These are phyloP conservation scores for Paratinospora sagittata DNA, from an alignment of 164 flowering plant species.

Conservation along the genomic window DNA sequence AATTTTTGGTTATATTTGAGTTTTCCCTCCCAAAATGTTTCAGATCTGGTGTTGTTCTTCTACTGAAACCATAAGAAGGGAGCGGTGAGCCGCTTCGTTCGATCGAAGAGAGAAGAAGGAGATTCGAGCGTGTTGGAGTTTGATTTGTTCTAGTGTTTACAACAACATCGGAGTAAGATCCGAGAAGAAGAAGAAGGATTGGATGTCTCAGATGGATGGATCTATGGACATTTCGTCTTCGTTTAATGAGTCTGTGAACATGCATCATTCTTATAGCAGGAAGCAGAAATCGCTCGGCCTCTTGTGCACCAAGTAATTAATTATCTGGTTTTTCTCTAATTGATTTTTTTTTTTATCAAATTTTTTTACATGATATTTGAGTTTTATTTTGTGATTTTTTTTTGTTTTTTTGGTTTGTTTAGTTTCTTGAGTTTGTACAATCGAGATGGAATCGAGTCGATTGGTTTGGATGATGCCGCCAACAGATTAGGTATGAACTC, in stretches of 20 bases:
- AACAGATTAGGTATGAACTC: conserved; percentile 45
- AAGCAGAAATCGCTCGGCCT: conserved; percentile 92
- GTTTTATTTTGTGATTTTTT: background rate
- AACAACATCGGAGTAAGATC: background rate
- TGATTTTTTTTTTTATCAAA: background rate
- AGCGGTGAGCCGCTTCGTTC: background rate
- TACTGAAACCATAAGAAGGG: background rate
- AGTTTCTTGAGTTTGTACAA: conserved; percentile 83
- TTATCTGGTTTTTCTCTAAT: background rate
- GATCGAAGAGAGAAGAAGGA: too few relatives aligned
- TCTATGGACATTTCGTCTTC: background rate
- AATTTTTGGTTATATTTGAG: background rate
- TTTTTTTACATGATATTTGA: background rate
- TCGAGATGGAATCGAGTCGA: conserved; percentile 55
- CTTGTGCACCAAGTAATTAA: conserved; percentile 69
- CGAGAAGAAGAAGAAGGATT: background rate
- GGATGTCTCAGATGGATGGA: background rate
- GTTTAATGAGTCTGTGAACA: conserved; percentile 22
- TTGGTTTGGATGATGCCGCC: conserved; percentile 89
- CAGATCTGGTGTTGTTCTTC: background rate
- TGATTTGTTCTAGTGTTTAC: background rate
- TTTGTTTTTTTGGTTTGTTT: conserved; percentile 21
- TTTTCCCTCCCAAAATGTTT: conserved; percentile 4
- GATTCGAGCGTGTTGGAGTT: background rate
- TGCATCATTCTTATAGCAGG: conserved; percentile 51